phyloP scores from a whole-genome alignment of 2,329 filamentous ascomycete genomes.

The Sarocladium strictum region DNA sequence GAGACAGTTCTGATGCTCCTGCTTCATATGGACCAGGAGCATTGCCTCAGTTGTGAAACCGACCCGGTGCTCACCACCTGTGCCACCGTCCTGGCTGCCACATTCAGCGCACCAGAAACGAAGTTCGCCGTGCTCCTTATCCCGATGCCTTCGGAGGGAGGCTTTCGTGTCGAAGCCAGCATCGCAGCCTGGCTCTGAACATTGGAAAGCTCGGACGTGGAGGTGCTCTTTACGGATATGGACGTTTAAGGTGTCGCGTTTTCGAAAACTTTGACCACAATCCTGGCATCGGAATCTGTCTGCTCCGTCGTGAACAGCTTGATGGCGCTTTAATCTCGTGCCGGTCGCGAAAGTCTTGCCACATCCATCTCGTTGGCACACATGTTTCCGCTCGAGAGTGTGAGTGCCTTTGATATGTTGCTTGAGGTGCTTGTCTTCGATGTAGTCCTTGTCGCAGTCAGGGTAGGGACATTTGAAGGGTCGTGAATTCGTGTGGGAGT shows the following conservation, averaged over 20 bases:
- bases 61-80: constrained; percentile 30
- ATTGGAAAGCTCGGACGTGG: constrained; percentile 64
- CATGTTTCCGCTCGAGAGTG: constrained; percentile 61
- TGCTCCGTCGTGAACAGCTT: constrained; percentile 66
- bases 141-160: constrained; percentile 65
- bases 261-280: constrained; percentile 77
- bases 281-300: constrained; percentile 70
- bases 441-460: constrained; percentile 76
- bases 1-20: constrained; percentile 68
- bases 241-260: constrained; percentile 77
- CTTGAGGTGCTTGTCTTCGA: constrained; percentile 78
- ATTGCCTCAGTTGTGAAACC: constrained; percentile 68
- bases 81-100: constrained; percentile 28
- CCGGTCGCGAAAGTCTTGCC: constrained; percentile 76
- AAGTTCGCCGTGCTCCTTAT: constrained; percentile 61
- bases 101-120: constrained; percentile 78
- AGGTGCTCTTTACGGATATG: constrained; percentile 77
- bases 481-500: constrained; percentile 80
- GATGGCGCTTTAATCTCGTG: constrained; percentile 70
- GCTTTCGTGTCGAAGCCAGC: constrained; percentile 64
- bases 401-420: constrained; percentile 83
- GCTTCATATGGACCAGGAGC: constrained; percentile 67
- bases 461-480: constrained; percentile 66
- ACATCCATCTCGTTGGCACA: constrained; percentile 68
- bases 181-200: constrained; percentile 54